Conservation (phyloP, 2,329 filamentous ascomycete genomes). For the Cyclaneusma minus region DNA sequence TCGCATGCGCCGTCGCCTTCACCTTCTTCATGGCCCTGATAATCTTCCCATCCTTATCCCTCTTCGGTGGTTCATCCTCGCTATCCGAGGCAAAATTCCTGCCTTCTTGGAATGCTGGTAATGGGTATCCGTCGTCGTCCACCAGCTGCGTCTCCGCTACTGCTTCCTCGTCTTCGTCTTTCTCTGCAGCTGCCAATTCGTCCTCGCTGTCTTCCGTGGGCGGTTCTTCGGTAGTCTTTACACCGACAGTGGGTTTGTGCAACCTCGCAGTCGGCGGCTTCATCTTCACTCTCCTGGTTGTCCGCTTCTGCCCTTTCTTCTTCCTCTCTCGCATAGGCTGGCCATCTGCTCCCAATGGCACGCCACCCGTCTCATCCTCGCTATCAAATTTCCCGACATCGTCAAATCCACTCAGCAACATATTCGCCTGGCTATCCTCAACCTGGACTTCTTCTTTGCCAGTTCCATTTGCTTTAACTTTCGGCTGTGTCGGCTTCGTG, state of each 20-base stretch:
- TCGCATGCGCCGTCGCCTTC: constrained; percentile 46
- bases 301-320: constrained; percentile 73
- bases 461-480: constrained; percentile 9
- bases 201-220: constrained; percentile 12
- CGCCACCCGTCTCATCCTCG: constrained; percentile 23
- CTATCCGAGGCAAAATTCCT: constrained; percentile 18
- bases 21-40: constrained; percentile 43
- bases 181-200: constrained; percentile 10
- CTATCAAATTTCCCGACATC: constrained; percentile 45
- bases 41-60: constrained; percentile 23
- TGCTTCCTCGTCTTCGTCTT: constrained; percentile 8
- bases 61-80: constrained; percentile 8
- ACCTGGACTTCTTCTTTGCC: constrained; percentile 22
- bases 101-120: constrained; percentile 7
- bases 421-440: constrained; percentile 25
- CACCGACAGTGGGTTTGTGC: constrained; percentile 23
- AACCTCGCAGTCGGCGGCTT: constrained; percentile 28
- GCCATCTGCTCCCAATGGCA: constrained; percentile 33
- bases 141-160: neutral
- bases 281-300: constrained; percentile 55
- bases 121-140: neutral
- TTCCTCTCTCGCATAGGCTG: constrained; percentile 52
- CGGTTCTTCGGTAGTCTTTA: constrained; percentile 14
- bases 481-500: constrained; percentile 10
- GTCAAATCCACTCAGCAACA: constrained; percentile 44